Base-by-base conservation (phyloP, 345 rosid genomes). In the Hibiscus trionum region DNA sequence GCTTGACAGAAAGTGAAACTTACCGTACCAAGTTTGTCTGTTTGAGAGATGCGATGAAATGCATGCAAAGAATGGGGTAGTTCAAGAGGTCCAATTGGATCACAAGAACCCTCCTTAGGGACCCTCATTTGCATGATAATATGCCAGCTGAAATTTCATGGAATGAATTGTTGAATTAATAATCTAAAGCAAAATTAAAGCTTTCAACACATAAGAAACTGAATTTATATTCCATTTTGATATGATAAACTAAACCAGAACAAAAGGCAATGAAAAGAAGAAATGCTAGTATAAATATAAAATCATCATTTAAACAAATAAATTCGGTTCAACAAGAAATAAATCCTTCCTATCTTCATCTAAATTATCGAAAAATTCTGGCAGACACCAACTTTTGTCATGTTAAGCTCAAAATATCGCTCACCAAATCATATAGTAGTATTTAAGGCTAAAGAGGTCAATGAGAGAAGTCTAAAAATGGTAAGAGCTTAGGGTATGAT, bases 21-120 rank as follows among this genome's bases (percentile, higher is more conserved):
- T 77, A 85, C 95, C 83, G 62, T 76, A 69, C 80, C 85, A 37
- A 82, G 29, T 77, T 69, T 21, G 70, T 87, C 90, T 35, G 80
- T 58, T 50, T 66, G 53, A 33, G 90, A 83, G 69, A 87, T 83
- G 63, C 86, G 90, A 73, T 87, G 91, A 80, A 89, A 81, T 61
- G 89, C 86, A 27, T 89, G 95, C 83, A 89, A 75, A 44, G 95
- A 87, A 80, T 89, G 91, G 19, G 95, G 95, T 61, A 87, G 84
- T 47, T 89, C 90, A 73, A 83, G 95, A 49, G 89, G 90, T 29
- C 88, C 83, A 79, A 83, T 83, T 33, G 90, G 94, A 24, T 89
- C 91, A 70, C 82, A 86, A 42, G 88, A 63, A 63, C 87, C 89
- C 76, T 86, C 81, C 72, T 82, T 76, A 4, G 89, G 87, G 61